Conservation (phyloP, 805 yeast genomes). For the Saitoella complicata region DNA sequence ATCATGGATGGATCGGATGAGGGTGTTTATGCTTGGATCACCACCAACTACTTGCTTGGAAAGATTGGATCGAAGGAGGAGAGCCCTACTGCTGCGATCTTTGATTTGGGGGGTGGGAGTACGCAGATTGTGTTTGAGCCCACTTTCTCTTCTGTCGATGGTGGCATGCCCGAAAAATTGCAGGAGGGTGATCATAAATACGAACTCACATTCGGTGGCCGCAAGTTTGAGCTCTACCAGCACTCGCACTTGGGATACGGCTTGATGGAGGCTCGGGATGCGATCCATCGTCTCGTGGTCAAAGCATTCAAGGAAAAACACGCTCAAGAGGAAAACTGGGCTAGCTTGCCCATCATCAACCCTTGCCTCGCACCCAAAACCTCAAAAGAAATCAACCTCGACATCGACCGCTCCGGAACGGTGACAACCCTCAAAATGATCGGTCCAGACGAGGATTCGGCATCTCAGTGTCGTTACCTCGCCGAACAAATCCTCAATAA, state of each 20-base stretch:
- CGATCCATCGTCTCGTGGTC: conserved; percentile 54
- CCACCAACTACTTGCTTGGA: conserved; percentile 83
- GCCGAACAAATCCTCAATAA: conserved; percentile 75
- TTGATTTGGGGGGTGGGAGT: conserved; percentile 96
- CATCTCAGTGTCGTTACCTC: conserved; percentile 71
- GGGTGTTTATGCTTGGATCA: conserved; percentile 98
- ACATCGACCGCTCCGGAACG: conserved; percentile 27
- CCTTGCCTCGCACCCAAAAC: conserved; percentile 84
- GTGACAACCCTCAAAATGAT: conserved; percentile 40
- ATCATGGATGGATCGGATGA: conserved; percentile 95
- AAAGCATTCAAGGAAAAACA: conserved; percentile 17
- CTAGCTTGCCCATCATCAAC: conserved; percentile 30
- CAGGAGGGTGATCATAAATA: conserved; percentile 80
- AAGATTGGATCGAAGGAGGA: conserved; percentile 71
- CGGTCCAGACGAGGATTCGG: conserved; percentile 48
- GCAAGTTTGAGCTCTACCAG: conserved; percentile 71
- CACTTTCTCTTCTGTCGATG: conserved; percentile 27
- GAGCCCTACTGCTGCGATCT: conserved; percentile 85
- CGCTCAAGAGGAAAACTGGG: conserved; percentile 5
- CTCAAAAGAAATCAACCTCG: conserved; percentile 42
- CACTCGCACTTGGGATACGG: conserved; percentile 94
- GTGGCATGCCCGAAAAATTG: conserved; percentile 41
- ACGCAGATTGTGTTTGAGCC: conserved; percentile 99
- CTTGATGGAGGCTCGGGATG: conserved; percentile 81
- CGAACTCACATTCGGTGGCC: conserved; percentile 61